phyloP scores from a whole-genome alignment of 176 grass and related monocot genomes.

The bread wheat (Triticum aestivum) region DNA sequence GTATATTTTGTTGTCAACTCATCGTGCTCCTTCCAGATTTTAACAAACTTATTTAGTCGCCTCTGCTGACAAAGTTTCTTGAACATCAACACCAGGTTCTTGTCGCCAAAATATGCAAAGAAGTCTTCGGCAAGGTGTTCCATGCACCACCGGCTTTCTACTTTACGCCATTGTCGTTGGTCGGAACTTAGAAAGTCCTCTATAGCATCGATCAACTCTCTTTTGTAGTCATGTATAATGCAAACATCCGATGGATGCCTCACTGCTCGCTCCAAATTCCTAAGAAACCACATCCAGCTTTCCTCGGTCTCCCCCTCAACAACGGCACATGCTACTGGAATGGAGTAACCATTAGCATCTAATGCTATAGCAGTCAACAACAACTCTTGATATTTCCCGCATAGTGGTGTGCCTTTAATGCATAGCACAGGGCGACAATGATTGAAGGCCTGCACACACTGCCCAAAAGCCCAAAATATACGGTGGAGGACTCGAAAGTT shows the following conservation, averaged over 20 bases:
- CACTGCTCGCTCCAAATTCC: constrained; percentile 4
- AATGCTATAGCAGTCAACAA: constrained; percentile 16
- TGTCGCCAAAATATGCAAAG: constrained; percentile 20
- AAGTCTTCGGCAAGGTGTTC: constrained; percentile 26
- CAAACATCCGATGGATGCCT: not conserved
- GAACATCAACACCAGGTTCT: constrained; percentile 10
- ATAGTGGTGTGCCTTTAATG: constrained; percentile 26
- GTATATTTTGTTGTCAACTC: constrained; percentile 19
- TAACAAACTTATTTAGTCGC: constrained; percentile 16
- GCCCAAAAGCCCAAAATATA: constrained; percentile 21
- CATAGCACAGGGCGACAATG: constrained; percentile 32
- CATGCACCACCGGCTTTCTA: constrained; percentile 4
- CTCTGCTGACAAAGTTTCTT: constrained; percentile 29
- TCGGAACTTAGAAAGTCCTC: not conserved
- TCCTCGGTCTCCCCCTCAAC: constrained; percentile 16
- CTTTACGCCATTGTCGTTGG: not conserved
- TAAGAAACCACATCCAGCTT: constrained; percentile 30
- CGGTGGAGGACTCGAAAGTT: constrained; percentile 8
- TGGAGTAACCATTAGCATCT: constrained; percentile 29
- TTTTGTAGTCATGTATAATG: constrained; percentile 30
- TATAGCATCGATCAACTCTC: constrained; percentile 10
- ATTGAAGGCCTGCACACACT: not conserved
- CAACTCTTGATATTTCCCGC: constrained; percentile 26
- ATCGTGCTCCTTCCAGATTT: constrained; percentile 28
- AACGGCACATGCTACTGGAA: constrained; percentile 33